These are phyloP conservation scores for Waltiozyma sp. DNA, from an alignment of 1,139 yeast genomes.

Conservation along the genomic window DNA sequence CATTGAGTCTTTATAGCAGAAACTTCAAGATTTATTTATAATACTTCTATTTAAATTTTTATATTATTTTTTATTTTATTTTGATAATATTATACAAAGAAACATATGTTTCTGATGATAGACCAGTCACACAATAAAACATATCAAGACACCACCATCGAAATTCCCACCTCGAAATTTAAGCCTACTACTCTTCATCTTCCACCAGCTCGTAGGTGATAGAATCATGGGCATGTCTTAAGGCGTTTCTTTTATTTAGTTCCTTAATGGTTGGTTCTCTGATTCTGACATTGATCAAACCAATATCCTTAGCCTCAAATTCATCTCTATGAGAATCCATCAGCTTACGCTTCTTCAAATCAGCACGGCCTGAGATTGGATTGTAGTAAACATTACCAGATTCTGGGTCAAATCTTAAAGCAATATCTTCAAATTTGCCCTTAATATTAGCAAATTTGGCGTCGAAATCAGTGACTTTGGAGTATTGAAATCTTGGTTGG, in stretches of 20 bases:
- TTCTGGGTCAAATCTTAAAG: slow-evolving; percentile 39
- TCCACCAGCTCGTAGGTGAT: slow-evolving; percentile 41
- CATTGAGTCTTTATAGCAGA: slow-evolving; percentile 3
- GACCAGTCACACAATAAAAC: not conserved
- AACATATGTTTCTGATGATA: not conserved
- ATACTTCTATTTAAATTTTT: too few relatives aligned
- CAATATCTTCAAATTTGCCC: slow-evolving; percentile 42
- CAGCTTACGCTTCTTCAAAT: slow-evolving; percentile 74
- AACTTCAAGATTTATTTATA: too few relatives aligned
- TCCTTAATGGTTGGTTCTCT: slow-evolving; percentile 71
- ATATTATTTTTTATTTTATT: too few relatives aligned
- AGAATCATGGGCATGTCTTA: slow-evolving; percentile 66
- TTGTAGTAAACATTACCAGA: slow-evolving; percentile 59
- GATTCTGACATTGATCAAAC: slow-evolving; percentile 46
- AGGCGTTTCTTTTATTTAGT: slow-evolving; percentile 52
- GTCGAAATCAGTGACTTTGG: slow-evolving; percentile 71
- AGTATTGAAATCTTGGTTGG: slow-evolving; percentile 42
- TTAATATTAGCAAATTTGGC: slow-evolving; percentile 32
- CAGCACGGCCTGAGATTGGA: slow-evolving; percentile 70
- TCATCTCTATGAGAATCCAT: slow-evolving; percentile 40
- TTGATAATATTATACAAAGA: not conserved
- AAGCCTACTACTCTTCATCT: slow-evolving; percentile 22
- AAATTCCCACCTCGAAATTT: slow-evolving; percentile 4
- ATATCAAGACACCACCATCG: not conserved
- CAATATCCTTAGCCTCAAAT: slow-evolving; percentile 39